Conservation (phyloP, 208 protist species). For the Hexamita inflata region DNA sequence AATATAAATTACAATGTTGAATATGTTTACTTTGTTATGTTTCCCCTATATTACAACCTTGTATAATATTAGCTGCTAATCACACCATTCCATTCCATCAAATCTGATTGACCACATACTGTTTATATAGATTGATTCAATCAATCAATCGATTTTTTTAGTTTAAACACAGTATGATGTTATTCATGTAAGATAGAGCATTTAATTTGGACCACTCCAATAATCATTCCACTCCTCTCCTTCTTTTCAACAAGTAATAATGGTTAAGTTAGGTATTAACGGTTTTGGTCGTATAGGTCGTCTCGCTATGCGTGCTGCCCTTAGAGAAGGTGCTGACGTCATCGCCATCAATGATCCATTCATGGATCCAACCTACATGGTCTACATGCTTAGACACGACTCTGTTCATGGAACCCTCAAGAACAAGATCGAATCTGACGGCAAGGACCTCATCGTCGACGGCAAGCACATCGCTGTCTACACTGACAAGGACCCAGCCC, state of each 20-base stretch:
- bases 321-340: not conserved
- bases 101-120: too few relatives aligned
- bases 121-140: too few relatives aligned
- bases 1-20: too few relatives aligned
- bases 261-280: conserved; percentile 52
- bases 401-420: conserved; percentile 74
- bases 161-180: too few relatives aligned
- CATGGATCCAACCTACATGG: conserved; percentile 71
- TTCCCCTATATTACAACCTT: too few relatives aligned
- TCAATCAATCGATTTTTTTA: too few relatives aligned
- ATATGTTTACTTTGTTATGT: too few relatives aligned
- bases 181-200: too few relatives aligned
- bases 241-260: not conserved
- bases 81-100: too few relatives aligned
- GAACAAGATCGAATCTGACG: conserved; percentile 44
- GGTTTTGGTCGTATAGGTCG: conserved; percentile 81
- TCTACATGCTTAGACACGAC: conserved; percentile 74
- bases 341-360: conserved; percentile 75
- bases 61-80: too few relatives aligned
- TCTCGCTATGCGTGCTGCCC: conserved; percentile 62
- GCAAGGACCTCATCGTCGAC: conserved; percentile 50
- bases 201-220: too few relatives aligned
- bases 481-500: not conserved
- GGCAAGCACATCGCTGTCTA: conserved; percentile 44
- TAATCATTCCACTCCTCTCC: not conserved